These are phyloP conservation scores for Raddia guianensis DNA, from an alignment of 176 grass and related monocot genomes.

Conservation along the genomic window DNA sequence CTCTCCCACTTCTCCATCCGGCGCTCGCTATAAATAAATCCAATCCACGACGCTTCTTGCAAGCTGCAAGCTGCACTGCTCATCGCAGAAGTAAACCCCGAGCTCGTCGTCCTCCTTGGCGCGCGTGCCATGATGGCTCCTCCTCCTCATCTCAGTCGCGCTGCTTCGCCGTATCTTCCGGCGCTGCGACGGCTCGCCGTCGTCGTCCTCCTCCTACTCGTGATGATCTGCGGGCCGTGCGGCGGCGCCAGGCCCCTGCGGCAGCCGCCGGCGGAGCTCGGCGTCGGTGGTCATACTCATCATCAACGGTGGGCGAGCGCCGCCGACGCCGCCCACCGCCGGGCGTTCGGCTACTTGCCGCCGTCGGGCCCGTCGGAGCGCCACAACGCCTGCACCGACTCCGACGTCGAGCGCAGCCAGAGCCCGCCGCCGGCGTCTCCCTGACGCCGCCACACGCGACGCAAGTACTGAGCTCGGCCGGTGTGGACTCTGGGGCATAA, in stretches of 20 bases:
- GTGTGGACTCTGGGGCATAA: neutral
- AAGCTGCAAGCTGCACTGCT: no score
- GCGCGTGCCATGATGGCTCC: constrained; percentile 19
- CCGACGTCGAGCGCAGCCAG: constrained; percentile 2
- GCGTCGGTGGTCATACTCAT: no score
- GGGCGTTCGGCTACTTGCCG: neutral
- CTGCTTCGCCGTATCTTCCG: neutral
- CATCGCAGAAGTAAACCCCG: neutral
- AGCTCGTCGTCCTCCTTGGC: neutral
- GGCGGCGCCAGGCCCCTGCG: neutral
- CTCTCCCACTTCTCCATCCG: neutral
- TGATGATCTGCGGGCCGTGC: constrained; percentile 9
- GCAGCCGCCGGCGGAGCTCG: neutral
- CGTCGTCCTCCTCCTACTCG: neutral
- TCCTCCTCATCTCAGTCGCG: neutral
- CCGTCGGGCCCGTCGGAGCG: constrained; percentile 38
- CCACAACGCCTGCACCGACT: constrained; percentile 3
- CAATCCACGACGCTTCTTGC: neutral
- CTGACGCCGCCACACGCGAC: neutral
- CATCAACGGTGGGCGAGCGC: neutral
- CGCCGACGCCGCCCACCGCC: neutral
- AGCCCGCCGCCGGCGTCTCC: neutral
- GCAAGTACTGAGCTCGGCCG: neutral
- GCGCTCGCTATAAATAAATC: constrained; percentile 8
- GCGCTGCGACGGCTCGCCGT: neutral